These are phyloP conservation scores for Raffaelea ambrosiae DNA, from an alignment of 2,329 filamentous ascomycete species.

Conservation along the genomic window DNA sequence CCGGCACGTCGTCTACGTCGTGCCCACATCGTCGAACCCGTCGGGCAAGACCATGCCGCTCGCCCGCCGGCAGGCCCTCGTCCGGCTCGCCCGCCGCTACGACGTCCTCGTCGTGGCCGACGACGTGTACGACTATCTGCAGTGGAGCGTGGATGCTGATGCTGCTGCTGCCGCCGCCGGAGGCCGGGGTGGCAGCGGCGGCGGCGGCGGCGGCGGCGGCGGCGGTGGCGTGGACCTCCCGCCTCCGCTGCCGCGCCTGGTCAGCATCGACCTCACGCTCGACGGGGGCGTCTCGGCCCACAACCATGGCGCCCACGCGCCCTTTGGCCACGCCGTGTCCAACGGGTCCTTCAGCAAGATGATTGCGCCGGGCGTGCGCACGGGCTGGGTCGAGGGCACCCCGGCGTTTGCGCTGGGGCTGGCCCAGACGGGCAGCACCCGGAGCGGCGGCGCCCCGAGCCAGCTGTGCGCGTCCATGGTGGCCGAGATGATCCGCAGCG, in stretches of 20 bases:
- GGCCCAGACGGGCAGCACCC: conserved; percentile 42
- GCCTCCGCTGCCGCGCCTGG: conserved; percentile 56
- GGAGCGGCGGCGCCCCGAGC: conserved; percentile 48
- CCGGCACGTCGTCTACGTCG: conserved; percentile 78
- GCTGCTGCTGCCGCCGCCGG: too few relatives aligned
- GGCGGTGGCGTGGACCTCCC: conserved; percentile 20
- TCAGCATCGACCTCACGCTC: conserved; percentile 67
- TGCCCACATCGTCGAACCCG: conserved; percentile 85
- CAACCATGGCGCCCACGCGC: conserved; percentile 32
- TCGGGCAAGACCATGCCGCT: conserved; percentile 75
- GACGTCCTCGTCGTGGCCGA: conserved; percentile 81
- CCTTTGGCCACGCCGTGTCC: conserved; percentile 71
- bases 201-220: neutral
- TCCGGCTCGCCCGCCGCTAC: conserved; percentile 67
- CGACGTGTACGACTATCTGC: conserved; percentile 90
- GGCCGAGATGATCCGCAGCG: conserved; percentile 37
- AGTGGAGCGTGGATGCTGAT: conserved; percentile 50
- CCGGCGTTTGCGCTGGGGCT: conserved; percentile 42
- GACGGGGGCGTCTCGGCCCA: conserved; percentile 31
- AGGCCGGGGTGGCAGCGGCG: neutral
- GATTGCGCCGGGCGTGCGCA: conserved; percentile 68
- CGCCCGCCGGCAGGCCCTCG: conserved; percentile 55
- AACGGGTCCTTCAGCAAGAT: conserved; percentile 93
- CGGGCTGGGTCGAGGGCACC: conserved; percentile 79
- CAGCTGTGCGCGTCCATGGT: conserved; percentile 41